Conservation (phyloP, 2,329 filamentous ascomycete genomes). For the Cladosporium sp. region DNA sequence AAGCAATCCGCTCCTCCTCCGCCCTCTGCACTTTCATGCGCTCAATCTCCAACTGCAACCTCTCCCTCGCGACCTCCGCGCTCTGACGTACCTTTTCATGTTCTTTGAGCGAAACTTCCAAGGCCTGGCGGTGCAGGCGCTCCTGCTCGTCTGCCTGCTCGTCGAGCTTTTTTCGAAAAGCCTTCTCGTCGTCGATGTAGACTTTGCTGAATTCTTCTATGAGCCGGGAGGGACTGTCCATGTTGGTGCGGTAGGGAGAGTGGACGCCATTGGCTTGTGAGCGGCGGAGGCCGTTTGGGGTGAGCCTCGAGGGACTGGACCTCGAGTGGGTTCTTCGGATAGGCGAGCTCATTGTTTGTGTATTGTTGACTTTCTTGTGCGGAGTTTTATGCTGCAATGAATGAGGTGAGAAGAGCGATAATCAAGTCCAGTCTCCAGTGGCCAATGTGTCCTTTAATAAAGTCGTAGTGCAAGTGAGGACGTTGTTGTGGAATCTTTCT, state of each 20-base stretch:
- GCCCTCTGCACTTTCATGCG: slow-evolving; percentile 36
- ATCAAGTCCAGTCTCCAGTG: background rate
- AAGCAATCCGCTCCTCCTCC: slow-evolving; percentile 38
- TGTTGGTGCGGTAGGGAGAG: slow-evolving; percentile 9
- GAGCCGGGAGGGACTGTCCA: slow-evolving; percentile 28
- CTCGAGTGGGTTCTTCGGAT: slow-evolving; percentile 15
- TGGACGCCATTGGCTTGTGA: slow-evolving; percentile 10
- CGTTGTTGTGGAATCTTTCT: background rate
- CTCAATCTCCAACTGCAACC: slow-evolving; percentile 48
- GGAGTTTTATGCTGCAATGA: background rate
- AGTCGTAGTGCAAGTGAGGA: background rate
- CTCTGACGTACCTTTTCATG: slow-evolving; percentile 64
- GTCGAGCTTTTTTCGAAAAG: slow-evolving; percentile 62
- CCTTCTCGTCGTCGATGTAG: slow-evolving; percentile 43
- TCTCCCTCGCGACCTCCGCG: slow-evolving; percentile 55
- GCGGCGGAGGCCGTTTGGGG: slow-evolving; percentile 15
- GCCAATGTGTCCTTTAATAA: background rate
- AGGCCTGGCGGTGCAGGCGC: slow-evolving; percentile 63
- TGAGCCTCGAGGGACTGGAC: slow-evolving; percentile 15
- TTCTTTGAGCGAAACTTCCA: slow-evolving; percentile 64
- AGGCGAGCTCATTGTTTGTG: slow-evolving; percentile 15
- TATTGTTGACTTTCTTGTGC: background rate
- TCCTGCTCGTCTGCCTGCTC: slow-evolving; percentile 63
- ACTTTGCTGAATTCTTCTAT: slow-evolving; percentile 45
- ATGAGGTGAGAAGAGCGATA: background rate